These are phyloP conservation scores for Huntiella omanensis DNA, from an alignment of 2,329 filamentous ascomycete species.

Conservation along the genomic window DNA sequence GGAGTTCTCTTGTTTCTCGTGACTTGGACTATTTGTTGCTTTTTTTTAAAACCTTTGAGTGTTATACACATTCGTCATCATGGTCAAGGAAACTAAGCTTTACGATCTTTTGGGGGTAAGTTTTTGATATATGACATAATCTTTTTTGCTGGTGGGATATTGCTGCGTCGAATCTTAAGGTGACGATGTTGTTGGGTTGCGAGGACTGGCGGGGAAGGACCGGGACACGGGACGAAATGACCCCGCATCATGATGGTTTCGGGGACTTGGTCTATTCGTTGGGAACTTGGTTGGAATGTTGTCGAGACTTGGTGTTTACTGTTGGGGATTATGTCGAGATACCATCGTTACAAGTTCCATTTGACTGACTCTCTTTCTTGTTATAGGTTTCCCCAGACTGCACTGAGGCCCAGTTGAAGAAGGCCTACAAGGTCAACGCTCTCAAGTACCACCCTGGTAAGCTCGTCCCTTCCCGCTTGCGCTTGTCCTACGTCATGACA, in stretches of 20 bases:
- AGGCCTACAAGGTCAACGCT: constrained; percentile 69
- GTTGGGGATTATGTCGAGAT: background rate
- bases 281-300: background rate
- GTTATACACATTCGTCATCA: constrained; percentile 17
- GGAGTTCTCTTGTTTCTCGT: background rate
- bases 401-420: constrained; percentile 75
- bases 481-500: background rate
- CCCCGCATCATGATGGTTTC: background rate
- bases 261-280: background rate
- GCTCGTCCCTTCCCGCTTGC: constrained; percentile 14
- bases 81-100: constrained; percentile 63
- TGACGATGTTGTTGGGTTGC: background rate
- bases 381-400: constrained; percentile 58
- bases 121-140: constrained; percentile 11
- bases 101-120: constrained; percentile 65
- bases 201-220: background rate
- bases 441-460: constrained; percentile 71
- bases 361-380: background rate
- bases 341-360: no score
- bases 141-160: background rate
- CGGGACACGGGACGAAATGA: no score
- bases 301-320: background rate
- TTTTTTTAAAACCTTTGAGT: background rate
- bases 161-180: background rate
- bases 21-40: background rate